Percentiles rank a stretch among this genome's conserved stretches.
These are phyloP conservation scores for Teunomyces cretensis DNA, from an alignment of 805 yeast genomes.

Conservation along the genomic window DNA sequence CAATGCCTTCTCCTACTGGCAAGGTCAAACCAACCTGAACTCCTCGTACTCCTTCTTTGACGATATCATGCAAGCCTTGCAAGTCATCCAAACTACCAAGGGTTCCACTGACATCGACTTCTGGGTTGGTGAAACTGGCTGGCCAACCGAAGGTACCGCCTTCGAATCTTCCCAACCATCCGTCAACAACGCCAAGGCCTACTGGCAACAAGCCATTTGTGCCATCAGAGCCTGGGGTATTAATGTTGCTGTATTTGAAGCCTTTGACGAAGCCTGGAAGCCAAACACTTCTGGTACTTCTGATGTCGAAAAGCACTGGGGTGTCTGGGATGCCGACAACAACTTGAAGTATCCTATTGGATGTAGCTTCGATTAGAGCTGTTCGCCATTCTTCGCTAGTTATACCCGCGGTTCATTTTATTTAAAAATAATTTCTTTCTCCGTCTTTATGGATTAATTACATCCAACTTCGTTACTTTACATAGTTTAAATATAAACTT, in stretches of 20 bases:
- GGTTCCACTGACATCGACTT: conserved; percentile 83
- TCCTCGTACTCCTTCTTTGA: conserved; percentile 91
- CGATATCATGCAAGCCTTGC: conserved; percentile 97
- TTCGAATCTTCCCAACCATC: conserved; percentile 69
- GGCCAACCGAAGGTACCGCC: conserved; percentile 86
- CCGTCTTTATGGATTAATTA: neutral
- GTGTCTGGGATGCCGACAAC: conserved; percentile 65
- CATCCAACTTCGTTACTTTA: neutral
- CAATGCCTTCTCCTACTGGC: conserved; percentile 98
- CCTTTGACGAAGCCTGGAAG: conserved; percentile 95
- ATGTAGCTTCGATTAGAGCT: conserved; percentile 26
- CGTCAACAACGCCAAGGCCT: conserved; percentile 68
- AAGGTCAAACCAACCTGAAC: conserved; percentile 83
- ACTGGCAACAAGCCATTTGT: conserved; percentile 88
- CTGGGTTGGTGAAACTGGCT: conserved; percentile 98
- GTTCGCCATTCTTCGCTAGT: neutral
- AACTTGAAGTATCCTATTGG: conserved; percentile 37
- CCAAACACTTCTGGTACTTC: conserved; percentile 84
- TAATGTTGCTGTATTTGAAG: conserved; percentile 90
- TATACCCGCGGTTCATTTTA: neutral
- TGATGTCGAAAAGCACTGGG: conserved; percentile 94
- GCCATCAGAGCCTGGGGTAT: conserved; percentile 96
- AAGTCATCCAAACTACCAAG: conserved; percentile 79
- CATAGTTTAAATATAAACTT: neutral
- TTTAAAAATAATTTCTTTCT: neutral